A percentile compares a stretch with the other conserved stretches of the same genome.
phyloP scores from a whole-genome alignment of 169 alveolate genomes.

The Plasmodium gallinaceum region DNA sequence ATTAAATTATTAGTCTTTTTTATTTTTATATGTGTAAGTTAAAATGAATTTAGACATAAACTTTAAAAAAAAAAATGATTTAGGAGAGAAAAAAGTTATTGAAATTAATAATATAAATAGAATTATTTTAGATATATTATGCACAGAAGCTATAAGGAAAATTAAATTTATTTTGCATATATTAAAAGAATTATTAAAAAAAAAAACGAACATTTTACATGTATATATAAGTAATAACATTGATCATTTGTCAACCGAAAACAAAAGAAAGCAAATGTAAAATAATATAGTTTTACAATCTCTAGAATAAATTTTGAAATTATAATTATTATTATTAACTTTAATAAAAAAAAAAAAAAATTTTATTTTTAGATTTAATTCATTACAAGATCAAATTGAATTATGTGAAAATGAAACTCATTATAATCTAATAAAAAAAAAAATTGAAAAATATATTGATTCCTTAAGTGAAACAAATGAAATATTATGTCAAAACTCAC shows the following conservation, averaged over 20 bases:
- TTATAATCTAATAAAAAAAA: slow-evolving; percentile 11
- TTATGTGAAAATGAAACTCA: slow-evolving; percentile 62
- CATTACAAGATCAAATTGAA: slow-evolving; percentile 66
- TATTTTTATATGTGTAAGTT: not conserved
- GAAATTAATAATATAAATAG: slow-evolving; percentile 61
- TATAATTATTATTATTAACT: not conserved
- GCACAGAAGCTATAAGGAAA: slow-evolving; percentile 61
- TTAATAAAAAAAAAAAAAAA: slow-evolving; percentile 13
- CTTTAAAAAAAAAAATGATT: not conserved
- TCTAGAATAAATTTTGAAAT: not conserved
- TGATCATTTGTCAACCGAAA: slow-evolving; percentile 59
- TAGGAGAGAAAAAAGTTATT: slow-evolving; percentile 8
- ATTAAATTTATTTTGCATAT: slow-evolving; percentile 60
- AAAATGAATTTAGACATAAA: slow-evolving; percentile 11
- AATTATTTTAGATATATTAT: slow-evolving; percentile 46
- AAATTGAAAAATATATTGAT: slow-evolving; percentile 50
- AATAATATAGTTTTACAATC: not conserved
- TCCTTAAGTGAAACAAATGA: slow-evolving; percentile 65
- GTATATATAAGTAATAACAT: slow-evolving; percentile 46
- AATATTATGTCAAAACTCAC: slow-evolving; percentile 65
- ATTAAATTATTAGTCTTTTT: too few species aligned
- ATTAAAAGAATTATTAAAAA: slow-evolving; percentile 34
- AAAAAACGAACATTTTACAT: slow-evolving; percentile 60
- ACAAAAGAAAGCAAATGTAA: slow-evolving; percentile 39
- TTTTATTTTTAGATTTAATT: slow-evolving; percentile 29